Evolutionary conservation across 495 filamentous ascomycete species (phyloP), one percentile per base, ranked within the genome.

Genomic region (Schizothecium vesticola): DNA sequence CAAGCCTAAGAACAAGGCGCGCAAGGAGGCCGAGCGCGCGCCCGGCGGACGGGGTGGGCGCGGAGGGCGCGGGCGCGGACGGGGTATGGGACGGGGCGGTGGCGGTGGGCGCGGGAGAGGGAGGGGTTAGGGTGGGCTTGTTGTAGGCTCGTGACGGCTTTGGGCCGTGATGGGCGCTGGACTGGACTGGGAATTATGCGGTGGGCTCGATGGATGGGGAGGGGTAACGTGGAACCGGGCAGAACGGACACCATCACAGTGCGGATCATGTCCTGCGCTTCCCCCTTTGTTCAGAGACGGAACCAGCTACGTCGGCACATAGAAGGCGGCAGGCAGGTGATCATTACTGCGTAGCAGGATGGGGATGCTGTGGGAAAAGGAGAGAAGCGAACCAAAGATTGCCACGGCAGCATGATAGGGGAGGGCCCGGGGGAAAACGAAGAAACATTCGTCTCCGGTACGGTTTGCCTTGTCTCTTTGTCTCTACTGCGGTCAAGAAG

Each of bases 1-100:
- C 33, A 99, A 99, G 83, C 94, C 95, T 61, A 98, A 98, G 89
- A 98, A 99, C 80, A 98, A 98, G 88, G 94, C 95, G 29, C 84
- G 95, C 74, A 99, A 99, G 85, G 96, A 99, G 80, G 84, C 88
- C 64, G 89, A 83, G 24, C 82, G 88, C 19, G 85, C 88, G 82
- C 85, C 67, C 84, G 86, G 90, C 65, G 91, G 86, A 73, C 82
- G 84, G 69, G 75, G 84, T 61, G 80, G 69, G 2, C 57, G 65
- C 84, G 85, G 90, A 64, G 90, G 86, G 73, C 82, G 83, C 70
- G 75, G 83, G 4, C 75, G 89, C 61, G 87, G 88, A 3, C 79
- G 90, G 66, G 86, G 90, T 33, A 83, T 91, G 70, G 90, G 91
- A 43, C 66, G 73, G 11, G 72, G 71, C 13, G 68, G 63, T 22